These are phyloP conservation scores for Lolium perenne DNA, from an alignment of 176 grass and related monocot genomes.

Conservation along the genomic window DNA sequence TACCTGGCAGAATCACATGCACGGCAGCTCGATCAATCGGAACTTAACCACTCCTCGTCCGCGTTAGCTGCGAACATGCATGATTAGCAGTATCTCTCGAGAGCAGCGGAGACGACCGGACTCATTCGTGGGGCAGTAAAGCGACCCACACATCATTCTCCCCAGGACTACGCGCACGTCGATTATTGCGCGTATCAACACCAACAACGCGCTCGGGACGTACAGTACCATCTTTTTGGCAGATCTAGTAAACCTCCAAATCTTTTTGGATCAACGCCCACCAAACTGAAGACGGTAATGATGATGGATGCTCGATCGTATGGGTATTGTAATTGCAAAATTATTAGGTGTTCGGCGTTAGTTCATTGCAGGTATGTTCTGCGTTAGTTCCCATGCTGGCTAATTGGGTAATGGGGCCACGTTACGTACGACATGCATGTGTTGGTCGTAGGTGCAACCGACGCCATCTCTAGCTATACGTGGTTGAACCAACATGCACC, in stretches of 20 bases:
- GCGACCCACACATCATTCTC: constrained; percentile 37
- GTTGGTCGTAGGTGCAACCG: neutral
- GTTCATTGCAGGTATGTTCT: neutral
- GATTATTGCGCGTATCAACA: constrained; percentile 18
- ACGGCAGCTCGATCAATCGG: neutral
- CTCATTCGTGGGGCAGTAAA: neutral
- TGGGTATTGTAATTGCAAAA: neutral
- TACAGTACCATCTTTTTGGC: constrained; percentile 28
- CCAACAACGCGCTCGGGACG: neutral
- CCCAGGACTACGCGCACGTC: constrained; percentile 27
- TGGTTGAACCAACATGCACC: constrained; percentile 18
- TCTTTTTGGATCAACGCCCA: constrained; percentile 44
- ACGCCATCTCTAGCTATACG: neutral
- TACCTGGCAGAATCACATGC: constrained; percentile 24
- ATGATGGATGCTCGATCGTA: neutral
- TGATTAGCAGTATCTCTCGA: constrained; percentile 40
- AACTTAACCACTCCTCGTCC: too few relatives aligned
- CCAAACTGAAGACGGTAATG: neutral
- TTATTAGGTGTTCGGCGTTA: neutral
- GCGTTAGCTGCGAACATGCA: neutral
- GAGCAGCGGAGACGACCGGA: constrained; percentile 31
- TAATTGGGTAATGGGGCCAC: neutral
- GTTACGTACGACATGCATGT: neutral
- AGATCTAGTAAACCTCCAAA: constrained; percentile 38
- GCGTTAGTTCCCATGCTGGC: neutral